These are phyloP conservation scores for Mycena citricolor DNA, from an alignment of 1,284 basidiomycete species.

Conservation along the genomic window DNA sequence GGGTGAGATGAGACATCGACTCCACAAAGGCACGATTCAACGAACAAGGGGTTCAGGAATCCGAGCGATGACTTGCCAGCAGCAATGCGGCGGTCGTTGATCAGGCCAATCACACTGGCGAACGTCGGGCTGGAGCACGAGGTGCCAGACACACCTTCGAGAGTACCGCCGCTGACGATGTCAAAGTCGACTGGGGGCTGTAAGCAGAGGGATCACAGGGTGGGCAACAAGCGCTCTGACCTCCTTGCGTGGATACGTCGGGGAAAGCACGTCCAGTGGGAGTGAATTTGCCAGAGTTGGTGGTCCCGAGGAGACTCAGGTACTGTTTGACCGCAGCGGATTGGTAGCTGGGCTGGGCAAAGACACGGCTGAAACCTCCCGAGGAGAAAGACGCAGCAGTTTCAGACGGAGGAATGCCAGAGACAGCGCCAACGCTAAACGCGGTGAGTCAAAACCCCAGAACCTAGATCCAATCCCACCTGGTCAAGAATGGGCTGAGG, in stretches of 20 bases:
- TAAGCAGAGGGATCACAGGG: no score
- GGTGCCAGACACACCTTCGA: constrained; percentile 31
- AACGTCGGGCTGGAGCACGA: constrained; percentile 39
- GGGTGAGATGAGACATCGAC: background rate
- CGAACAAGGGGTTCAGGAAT: constrained; percentile 39
- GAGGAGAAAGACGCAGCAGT: constrained; percentile 35
- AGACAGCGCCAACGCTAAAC: constrained; percentile 30
- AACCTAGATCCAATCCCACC: background rate
- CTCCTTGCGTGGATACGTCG: constrained; percentile 41
- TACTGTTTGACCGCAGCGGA: constrained; percentile 26
- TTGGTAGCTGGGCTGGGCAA: constrained; percentile 39
- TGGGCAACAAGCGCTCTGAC: no score
- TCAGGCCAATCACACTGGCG: constrained; percentile 35
- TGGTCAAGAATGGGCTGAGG: constrained; percentile 23
- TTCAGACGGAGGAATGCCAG: constrained; percentile 28
- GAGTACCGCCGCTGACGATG: constrained; percentile 26
- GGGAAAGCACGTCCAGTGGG: constrained; percentile 41
- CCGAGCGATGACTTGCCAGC: constrained; percentile 37
- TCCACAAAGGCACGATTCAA: background rate
- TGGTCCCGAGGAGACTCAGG: constrained; percentile 32
- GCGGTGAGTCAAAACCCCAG: constrained; percentile 5
- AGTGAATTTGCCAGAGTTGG: constrained; percentile 37
- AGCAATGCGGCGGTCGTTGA: constrained; percentile 37
- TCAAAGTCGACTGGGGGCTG: constrained; percentile 26
- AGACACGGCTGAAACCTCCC: constrained; percentile 43